Percentiles rank a stretch among this genome's conserved stretches.
Conservation (phyloP, 805 yeast genomes). For the Schwanniomyces occidentalis region DNA sequence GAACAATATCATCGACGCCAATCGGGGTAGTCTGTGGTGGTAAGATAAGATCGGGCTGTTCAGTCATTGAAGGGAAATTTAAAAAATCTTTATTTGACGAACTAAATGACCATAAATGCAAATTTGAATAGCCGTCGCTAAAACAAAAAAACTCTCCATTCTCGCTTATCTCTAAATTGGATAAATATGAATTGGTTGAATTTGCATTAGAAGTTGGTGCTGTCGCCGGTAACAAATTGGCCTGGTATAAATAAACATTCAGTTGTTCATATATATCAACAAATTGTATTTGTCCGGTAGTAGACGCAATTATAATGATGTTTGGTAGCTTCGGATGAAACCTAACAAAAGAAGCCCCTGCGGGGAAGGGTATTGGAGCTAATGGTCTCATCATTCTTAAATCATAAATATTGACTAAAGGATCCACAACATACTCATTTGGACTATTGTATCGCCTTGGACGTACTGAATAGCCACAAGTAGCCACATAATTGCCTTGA, state of each 20-base stretch:
- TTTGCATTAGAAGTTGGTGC: slow-evolving; percentile 6
- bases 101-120: slow-evolving; percentile 67
- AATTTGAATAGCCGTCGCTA: slow-evolving; percentile 58
- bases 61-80: slow-evolving; percentile 43
- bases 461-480: slow-evolving; percentile 78
- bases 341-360: slow-evolving; percentile 82
- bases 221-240: slow-evolving; percentile 43
- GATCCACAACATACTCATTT: slow-evolving; percentile 53
- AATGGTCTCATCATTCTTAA: slow-evolving; percentile 66
- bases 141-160: slow-evolving; percentile 79
- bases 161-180: slow-evolving; percentile 55
- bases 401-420: slow-evolving; percentile 82
- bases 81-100: slow-evolving; percentile 35
- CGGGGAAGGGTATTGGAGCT: slow-evolving; percentile 83
- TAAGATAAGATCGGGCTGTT: slow-evolving; percentile 50
- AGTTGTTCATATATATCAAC: slow-evolving; percentile 83
- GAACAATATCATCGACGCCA: slow-evolving; percentile 46
- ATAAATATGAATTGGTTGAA: slow-evolving; percentile 27
- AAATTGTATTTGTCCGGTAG: slow-evolving; percentile 80
- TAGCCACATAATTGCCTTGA: slow-evolving; percentile 64
- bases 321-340: slow-evolving; percentile 87
- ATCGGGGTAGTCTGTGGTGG: slow-evolving; percentile 27
- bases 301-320: slow-evolving; percentile 70
- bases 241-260: slow-evolving; percentile 63
- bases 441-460: slow-evolving; percentile 48